These are phyloP conservation scores for Alternaria incomplexa DNA, from an alignment of 2,329 filamentous ascomycete genomes.

Conservation along the genomic window DNA sequence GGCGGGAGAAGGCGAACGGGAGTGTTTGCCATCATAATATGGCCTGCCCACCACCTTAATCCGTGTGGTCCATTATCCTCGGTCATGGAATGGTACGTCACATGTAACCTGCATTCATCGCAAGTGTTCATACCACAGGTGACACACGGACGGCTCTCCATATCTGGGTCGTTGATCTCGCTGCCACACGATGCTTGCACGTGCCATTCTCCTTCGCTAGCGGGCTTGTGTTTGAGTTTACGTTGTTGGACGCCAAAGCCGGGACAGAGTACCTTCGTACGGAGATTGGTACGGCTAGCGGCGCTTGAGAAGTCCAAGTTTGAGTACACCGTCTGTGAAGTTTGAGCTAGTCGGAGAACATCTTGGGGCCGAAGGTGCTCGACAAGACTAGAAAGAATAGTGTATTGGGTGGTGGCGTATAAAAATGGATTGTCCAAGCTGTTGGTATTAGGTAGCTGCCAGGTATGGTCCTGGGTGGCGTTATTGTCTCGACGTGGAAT, in stretches of 20 bases:
- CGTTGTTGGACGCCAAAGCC: neutral
- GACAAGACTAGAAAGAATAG: neutral
- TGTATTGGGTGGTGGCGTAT: neutral
- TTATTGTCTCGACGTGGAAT: neutral
- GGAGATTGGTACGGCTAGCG: neutral
- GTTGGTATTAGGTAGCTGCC: neutral
- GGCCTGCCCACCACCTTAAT: slow-evolving; percentile 28
- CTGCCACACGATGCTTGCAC: neutral
- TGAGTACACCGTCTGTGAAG: neutral
- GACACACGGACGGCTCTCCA: slow-evolving; percentile 16
- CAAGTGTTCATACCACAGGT: slow-evolving; percentile 32
- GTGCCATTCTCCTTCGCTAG: neutral
- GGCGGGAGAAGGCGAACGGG: slow-evolving; percentile 26
- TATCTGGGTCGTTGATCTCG: neutral
- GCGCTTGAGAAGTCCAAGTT: neutral
- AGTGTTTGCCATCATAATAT: slow-evolving; percentile 10
- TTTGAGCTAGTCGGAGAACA: neutral
- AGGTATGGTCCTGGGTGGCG: neutral
- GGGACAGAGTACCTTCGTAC: neutral
- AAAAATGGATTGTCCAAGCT: neutral
- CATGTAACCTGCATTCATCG: slow-evolving; percentile 37
- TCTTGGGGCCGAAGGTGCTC: neutral
- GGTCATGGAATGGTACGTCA: slow-evolving; percentile 29
- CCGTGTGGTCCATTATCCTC: slow-evolving; percentile 24
- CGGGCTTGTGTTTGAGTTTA: neutral